Percentiles rank a stretch among this genome's conserved stretches.
Conservation (phyloP, 495 filamentous ascomycete genomes). For the Cladorrhinum samala region DNA sequence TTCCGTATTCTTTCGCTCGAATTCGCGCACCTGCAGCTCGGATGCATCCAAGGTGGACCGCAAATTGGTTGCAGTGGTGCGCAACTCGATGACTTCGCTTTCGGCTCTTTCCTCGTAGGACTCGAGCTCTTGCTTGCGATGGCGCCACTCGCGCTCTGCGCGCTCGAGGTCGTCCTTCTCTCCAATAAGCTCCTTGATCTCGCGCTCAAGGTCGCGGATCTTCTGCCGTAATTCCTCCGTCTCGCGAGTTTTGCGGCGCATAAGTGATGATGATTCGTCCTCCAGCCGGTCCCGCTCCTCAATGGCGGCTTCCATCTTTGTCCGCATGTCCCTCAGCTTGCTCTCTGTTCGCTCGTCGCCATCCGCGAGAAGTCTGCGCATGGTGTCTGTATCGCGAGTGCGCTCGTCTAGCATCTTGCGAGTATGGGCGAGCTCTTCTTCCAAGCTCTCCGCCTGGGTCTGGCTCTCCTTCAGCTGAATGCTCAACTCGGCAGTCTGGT, state of each 20-base stretch:
- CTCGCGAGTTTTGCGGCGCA: slow-evolving; percentile 70
- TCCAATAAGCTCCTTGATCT: slow-evolving; percentile 62
- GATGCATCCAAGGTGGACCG: slow-evolving; percentile 77
- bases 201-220: slow-evolving; percentile 71
- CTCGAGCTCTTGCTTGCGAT: slow-evolving; percentile 69
- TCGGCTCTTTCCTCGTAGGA: slow-evolving; percentile 56
- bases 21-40: slow-evolving; percentile 72
- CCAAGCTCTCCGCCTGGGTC: slow-evolving; percentile 75
- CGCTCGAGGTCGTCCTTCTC: slow-evolving; percentile 63
- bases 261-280: slow-evolving; percentile 75
- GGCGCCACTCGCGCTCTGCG: slow-evolving; percentile 60
- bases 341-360: slow-evolving; percentile 75
- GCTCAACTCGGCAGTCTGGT: slow-evolving; percentile 81
- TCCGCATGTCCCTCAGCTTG: slow-evolving; percentile 80
- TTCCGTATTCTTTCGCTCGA: slow-evolving; percentile 75
- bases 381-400: slow-evolving; percentile 91
- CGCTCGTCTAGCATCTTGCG: slow-evolving; percentile 85
- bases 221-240: slow-evolving; percentile 77
- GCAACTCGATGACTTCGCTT: slow-evolving; percentile 67
- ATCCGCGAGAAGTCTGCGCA: slow-evolving; percentile 82
- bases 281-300: slow-evolving; percentile 91
- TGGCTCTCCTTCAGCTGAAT: slow-evolving; percentile 89
- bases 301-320: slow-evolving; percentile 77
- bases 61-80: slow-evolving; percentile 69
- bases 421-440: slow-evolving; percentile 86